Evolutionary conservation across 2,329 filamentous ascomycete genomes (phyloP).

Genomic region (Aspergillus vadensis): DNA sequence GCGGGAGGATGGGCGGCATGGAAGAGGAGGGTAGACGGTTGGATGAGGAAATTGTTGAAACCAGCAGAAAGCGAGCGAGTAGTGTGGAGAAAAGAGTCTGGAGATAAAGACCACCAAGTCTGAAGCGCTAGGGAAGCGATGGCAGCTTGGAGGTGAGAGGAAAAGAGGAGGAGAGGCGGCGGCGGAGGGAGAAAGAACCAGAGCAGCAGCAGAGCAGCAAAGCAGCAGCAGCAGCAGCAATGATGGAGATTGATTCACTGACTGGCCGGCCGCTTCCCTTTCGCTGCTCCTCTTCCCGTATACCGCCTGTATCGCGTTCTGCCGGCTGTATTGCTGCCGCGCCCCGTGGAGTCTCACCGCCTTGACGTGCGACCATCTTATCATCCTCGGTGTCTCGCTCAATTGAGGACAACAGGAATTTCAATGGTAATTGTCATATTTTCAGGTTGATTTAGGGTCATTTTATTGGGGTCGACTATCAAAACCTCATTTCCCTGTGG

Average conservation of each 20-base stretch:
- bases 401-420: neutral
- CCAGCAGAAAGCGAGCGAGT: conserved; percentile 15
- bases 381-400: neutral
- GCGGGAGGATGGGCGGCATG: conserved; percentile 38
- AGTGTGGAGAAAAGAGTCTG: conserved; percentile 4
- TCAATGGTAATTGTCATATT: too few relatives aligned
- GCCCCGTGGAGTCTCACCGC: conserved; percentile 5
- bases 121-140: conserved; percentile 3
- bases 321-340: conserved; percentile 1
- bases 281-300: conserved; percentile 1
- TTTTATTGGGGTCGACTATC: neutral
- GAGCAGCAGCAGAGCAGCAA: conserved; percentile 10
- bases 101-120: neutral
- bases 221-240: conserved; percentile 6
- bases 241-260: conserved; percentile 1
- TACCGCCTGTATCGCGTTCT: conserved; percentile 10
- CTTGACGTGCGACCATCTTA: neutral
- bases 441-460: neutral
- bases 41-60: conserved; percentile 10
- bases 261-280: neutral
- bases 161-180: conserved; percentile 14
- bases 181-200: conserved; percentile 19
- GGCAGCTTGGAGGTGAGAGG: conserved; percentile 1
- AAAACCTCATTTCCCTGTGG: neutral
- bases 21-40: conserved; percentile 23